These are phyloP conservation scores for Neofusicoccum umdonicola DNA, from an alignment of 2,329 filamentous ascomycete genomes.

Conservation along the genomic window DNA sequence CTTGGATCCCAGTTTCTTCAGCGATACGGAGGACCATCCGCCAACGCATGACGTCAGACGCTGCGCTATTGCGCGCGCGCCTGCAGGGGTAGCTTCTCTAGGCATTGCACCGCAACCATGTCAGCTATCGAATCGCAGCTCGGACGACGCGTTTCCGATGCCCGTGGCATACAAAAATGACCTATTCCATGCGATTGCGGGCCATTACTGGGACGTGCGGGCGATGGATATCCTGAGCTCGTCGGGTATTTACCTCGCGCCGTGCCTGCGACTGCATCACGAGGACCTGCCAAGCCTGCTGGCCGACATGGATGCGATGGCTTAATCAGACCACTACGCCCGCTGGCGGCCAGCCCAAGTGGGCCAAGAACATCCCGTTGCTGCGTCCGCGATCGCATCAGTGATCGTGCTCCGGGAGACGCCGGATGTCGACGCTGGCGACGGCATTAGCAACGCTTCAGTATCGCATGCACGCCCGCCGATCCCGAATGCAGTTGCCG, in stretches of 20 bases:
- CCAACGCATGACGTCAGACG: not conserved
- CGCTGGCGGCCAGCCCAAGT: not conserved
- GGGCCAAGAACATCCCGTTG: not conserved
- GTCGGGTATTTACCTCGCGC: not conserved
- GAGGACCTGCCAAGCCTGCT: slow-evolving; percentile 5
- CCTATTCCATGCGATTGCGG: not conserved
- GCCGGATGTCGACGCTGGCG: not conserved
- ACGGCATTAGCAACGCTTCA: not conserved
- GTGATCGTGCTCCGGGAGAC: not conserved
- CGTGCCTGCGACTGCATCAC: slow-evolving; percentile 1
- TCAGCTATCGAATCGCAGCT: not conserved
- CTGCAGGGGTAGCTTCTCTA: not conserved
- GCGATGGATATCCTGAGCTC: not conserved
- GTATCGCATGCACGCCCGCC: not conserved
- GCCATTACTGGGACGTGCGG: not conserved
- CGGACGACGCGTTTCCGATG: not conserved
- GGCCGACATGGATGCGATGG: not conserved
- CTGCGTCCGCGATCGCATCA: not conserved
- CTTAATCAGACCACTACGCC: not conserved
- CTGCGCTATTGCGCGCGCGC: not conserved
- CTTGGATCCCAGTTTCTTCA: slow-evolving; percentile 1
- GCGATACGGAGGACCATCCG: not conserved
- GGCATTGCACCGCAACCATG: not conserved
- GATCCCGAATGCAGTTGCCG: not conserved
- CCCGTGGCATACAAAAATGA: not conserved